These are phyloP conservation scores for Paramecium caudatum DNA, from an alignment of 73 alveolate genomes.

Conservation along the genomic window DNA sequence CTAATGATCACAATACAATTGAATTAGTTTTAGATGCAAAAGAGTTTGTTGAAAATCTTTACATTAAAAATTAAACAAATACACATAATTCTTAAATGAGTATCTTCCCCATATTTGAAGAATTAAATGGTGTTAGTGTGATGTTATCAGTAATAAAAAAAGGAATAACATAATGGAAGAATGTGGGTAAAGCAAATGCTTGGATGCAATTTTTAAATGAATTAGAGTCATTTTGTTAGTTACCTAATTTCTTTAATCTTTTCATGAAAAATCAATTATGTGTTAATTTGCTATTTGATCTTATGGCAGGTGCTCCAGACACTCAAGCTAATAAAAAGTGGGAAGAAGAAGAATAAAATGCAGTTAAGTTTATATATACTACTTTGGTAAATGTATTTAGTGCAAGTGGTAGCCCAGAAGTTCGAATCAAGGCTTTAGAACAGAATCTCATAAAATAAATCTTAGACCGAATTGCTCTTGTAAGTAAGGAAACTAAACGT, in stretches of 20 bases:
- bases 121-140: constrained; percentile 80
- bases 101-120: constrained; percentile 80
- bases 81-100: constrained; percentile 66
- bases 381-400: constrained; percentile 80
- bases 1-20: neutral
- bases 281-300: constrained; percentile 82
- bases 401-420: constrained; percentile 75
- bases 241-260: constrained; percentile 83
- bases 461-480: constrained; percentile 79
- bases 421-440: constrained; percentile 82
- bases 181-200: constrained; percentile 73
- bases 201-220: constrained; percentile 85
- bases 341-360: constrained; percentile 83
- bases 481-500: constrained; percentile 80
- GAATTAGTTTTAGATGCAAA: constrained; percentile 21
- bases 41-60: neutral
- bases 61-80: neutral
- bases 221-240: constrained; percentile 76
- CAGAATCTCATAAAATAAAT: constrained; percentile 77
- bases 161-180: constrained; percentile 78
- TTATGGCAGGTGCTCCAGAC: constrained; percentile 84
- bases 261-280: constrained; percentile 79
- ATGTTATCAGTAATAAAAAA: constrained; percentile 78
- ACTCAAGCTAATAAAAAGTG: constrained; percentile 72
- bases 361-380: constrained; percentile 80